phyloP scores from a whole-genome alignment of 208 protist genomes.

The Trypanosoma congolense region DNA sequence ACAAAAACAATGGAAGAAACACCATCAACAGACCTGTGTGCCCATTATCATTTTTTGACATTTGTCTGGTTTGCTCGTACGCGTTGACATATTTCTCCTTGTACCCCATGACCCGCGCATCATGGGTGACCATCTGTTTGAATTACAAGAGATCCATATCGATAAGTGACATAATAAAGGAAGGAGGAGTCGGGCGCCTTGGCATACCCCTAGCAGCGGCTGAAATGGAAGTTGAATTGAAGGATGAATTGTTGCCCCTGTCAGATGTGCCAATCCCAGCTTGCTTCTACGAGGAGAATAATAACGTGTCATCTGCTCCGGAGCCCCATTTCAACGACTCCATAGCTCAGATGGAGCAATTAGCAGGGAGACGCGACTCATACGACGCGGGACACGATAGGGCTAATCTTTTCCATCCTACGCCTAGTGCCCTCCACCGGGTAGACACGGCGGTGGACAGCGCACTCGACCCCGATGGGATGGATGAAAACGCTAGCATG shows the following conservation, averaged over 20 bases:
- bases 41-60: too few species aligned
- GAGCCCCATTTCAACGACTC: background rate
- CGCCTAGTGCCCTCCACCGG: background rate
- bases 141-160: too few species aligned
- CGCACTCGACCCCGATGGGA: conserved; percentile 18
- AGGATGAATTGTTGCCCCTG: background rate
- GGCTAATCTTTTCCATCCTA: background rate
- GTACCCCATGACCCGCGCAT: too few species aligned
- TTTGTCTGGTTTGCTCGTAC: too few species aligned
- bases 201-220: background rate
- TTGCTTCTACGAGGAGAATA: background rate
- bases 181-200: too few species aligned
- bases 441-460: conserved; percentile 3
- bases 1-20: too few species aligned
- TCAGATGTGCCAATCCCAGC: background rate
- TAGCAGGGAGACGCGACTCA: background rate
- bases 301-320: background rate
- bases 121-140: too few species aligned
- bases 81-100: too few species aligned
- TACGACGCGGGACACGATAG: background rate
- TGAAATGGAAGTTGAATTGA: background rate
- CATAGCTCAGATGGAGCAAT: background rate
- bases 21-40: too few species aligned
- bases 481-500: conserved; percentile 32
- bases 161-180: background rate